Base-by-base conservation (phyloP, 2,329 filamentous ascomycete species). In the Raffaelea deltoideospora region DNA sequence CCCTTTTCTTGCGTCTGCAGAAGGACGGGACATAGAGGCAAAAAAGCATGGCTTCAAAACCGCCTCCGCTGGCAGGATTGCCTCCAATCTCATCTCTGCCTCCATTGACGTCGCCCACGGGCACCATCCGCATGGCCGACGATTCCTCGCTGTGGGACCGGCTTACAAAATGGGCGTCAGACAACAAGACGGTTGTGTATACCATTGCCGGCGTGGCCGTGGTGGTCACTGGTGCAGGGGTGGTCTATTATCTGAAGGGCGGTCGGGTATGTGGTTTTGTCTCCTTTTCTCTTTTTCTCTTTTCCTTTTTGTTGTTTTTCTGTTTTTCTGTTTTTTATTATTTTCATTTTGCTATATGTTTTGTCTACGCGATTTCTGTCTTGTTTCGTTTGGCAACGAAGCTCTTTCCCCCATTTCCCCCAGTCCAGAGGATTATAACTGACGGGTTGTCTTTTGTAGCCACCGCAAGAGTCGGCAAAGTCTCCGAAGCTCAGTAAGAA, bases 101-200 rank as follows among this genome's bases (percentile, higher is more conserved):
- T 49, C 58, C 60, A 38, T 55, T 57, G 43, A 56, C 54, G 41
- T 56, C 59, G 41, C 55, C 54, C 26, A 47, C 42, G 8, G 27
- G 59, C 42, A 57, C 61, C 40, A 53, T 73, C 37, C 61, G 64
- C 30, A 56, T 73, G 48, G 60, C 70, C 39, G 56, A 64, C 46
- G 70, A 79, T 43, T 72, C 78, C 41, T 79, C 82, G 33, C 63
- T 90, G 38, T 94, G 86, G 86, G 84, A 94, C 58, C 79, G 87
- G 51, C 66, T 95, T 60, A 80, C 86, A 47, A 78, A 67, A 53
- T 98, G 90, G 88, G 86, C 82, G 13, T 83, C 86, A 3, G 88
- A 96, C 57, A 87, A 98, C 64, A 96, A 95, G 66, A 81, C 84
- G 33, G 72, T 88, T 37, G 87, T 93, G 44, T 98, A 95, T 61